A percentile compares a stretch with the other conserved stretches of the same genome.
Conservation (phyloP, 768 basidiomycete species). For the Pleurotus sapidus region DNA sequence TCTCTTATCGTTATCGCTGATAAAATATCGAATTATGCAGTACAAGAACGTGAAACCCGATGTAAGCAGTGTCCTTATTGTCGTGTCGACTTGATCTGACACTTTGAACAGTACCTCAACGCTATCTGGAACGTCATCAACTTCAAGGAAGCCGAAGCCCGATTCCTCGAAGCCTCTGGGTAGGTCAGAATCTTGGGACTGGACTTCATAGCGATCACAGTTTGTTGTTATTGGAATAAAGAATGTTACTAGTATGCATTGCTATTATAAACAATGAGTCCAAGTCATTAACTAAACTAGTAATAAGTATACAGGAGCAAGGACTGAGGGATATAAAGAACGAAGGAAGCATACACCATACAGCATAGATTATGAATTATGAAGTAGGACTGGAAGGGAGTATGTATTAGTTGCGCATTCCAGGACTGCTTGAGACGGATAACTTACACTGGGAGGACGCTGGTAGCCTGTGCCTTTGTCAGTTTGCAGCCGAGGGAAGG, state of each 20-base stretch:
- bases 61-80: conserved; percentile 45
- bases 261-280: no score
- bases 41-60: conserved; percentile 94
- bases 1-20: conserved; percentile 3
- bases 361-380: not conserved
- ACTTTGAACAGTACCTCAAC: conserved; percentile 69
- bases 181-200: conserved; percentile 7
- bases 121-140: conserved; percentile 97
- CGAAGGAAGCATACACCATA: not conserved
- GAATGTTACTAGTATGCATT: not conserved
- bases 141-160: conserved; percentile 86
- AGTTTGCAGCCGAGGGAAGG: conserved; percentile 22
- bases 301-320: not conserved
- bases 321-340: not conserved
- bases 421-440: not conserved
- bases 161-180: conserved; percentile 34
- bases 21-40: conserved; percentile 28
- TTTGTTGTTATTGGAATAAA: not conserved
- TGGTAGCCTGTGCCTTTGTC: conserved; percentile 11
- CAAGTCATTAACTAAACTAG: not conserved
- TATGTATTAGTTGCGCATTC: not conserved
- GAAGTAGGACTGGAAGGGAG: not conserved
- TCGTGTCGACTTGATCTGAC: not conserved
- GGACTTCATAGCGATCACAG: not conserved
- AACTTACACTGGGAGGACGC: conserved; percentile 1